These are phyloP conservation scores for Lactarius sanguifluus DNA, from an alignment of 768 basidiomycete genomes.

Conservation along the genomic window DNA sequence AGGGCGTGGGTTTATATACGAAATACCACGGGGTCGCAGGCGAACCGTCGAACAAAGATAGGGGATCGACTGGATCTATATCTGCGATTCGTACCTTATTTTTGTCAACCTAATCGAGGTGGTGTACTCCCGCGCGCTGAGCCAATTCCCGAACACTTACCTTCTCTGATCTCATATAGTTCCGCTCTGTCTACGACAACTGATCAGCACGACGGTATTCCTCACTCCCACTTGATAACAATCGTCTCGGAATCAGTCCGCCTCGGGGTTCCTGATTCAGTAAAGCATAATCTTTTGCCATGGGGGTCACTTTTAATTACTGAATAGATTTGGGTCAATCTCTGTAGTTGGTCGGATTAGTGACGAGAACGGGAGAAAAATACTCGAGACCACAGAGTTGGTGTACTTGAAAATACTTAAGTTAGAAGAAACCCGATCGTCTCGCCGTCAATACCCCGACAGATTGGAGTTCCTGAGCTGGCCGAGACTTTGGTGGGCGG, in stretches of 20 bases:
- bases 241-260: background rate
- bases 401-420: no score
- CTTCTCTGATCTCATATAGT: background rate
- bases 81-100: background rate
- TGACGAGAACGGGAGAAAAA: background rate
- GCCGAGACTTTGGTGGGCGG: background rate
- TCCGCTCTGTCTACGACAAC: constrained; percentile 1
- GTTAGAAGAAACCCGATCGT: background rate
- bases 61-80: background rate
- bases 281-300: background rate
- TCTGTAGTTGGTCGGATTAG: background rate
- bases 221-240: background rate
- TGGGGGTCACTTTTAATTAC: background rate
- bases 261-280: background rate
- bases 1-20: background rate
- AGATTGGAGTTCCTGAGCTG: background rate
- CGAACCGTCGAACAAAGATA: background rate
- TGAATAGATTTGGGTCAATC: background rate
- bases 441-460: background rate
- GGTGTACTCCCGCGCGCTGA: background rate
- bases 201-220: background rate
- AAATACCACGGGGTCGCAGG: background rate
- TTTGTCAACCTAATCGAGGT: background rate
- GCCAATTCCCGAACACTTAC: background rate
- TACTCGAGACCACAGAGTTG: background rate